Evolutionary conservation across 768 basidiomycete genomes (phyloP).

Genomic region (Xerocomus brunneocitrinus): DNA sequence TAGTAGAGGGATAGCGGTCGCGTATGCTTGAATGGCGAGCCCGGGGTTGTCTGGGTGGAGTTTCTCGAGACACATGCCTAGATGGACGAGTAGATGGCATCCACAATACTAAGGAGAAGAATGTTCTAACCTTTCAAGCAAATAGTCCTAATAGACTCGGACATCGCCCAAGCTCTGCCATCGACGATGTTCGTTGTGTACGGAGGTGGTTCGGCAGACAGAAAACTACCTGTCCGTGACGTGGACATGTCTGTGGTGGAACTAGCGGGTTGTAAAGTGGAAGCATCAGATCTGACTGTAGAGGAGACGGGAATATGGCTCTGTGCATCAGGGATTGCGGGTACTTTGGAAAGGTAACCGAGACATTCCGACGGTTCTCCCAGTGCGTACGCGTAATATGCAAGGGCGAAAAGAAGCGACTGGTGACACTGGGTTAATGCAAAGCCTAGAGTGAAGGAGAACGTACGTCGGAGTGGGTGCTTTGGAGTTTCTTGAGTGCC

Average conservation of each 20-base stretch:
- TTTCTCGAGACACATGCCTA: slow-evolving; percentile 76
- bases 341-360: slow-evolving; percentile 49
- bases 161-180: slow-evolving; percentile 66
- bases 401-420: slow-evolving; percentile 65
- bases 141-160: slow-evolving; percentile 69
- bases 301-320: slow-evolving; percentile 46
- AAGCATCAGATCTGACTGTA: slow-evolving; percentile 39
- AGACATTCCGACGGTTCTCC: slow-evolving; percentile 64
- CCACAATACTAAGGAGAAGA: background rate
- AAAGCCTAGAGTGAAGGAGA: background rate
- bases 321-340: slow-evolving; percentile 50
- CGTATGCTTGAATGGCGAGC: slow-evolving; percentile 55
- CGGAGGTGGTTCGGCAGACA: slow-evolving; percentile 37
- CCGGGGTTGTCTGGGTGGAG: slow-evolving; percentile 45
- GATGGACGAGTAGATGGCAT: background rate
- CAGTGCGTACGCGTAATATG: slow-evolving; percentile 79
- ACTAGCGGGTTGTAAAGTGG: slow-evolving; percentile 35
- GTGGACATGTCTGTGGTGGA: slow-evolving; percentile 38
- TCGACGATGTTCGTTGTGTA: slow-evolving; percentile 56
- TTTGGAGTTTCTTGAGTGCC: slow-evolving; percentile 45
- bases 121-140: slow-evolving; percentile 66
- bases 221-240: slow-evolving; percentile 49
- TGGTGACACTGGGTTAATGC: slow-evolving; percentile 27
- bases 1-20: slow-evolving; percentile 52
- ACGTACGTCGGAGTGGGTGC: slow-evolving; percentile 57